Base-by-base conservation (phyloP, 2,329 filamentous ascomycete genomes). In the Teratosphaeria viscida region DNA sequence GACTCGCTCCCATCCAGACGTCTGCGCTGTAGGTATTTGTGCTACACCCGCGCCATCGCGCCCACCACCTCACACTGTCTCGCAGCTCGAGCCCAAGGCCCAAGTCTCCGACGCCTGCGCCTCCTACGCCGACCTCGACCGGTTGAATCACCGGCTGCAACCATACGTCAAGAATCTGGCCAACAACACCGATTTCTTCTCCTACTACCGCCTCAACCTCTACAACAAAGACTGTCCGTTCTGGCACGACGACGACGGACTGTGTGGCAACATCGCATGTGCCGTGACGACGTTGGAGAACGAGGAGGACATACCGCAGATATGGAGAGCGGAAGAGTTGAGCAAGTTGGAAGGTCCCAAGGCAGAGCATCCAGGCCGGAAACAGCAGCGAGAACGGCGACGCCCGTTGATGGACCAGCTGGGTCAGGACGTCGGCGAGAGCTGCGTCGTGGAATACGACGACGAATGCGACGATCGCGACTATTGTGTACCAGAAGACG, bases 221-320 rank as follows among this genome's bases (percentile, higher is more conserved):
- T 99, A 90, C 76, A 88, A 95, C 75, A 96, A 94, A 75, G 85
- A 84, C 76, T 99, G 94, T 71, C 94, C 94, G 0, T 99, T 97
- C 73, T 99, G 94, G 92, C 84, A 86, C 71, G 94, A 99, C 73
- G 87, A 91, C 62, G 88, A 88, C 74, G 90, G 90, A 73, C 89
- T 96, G 82, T 99, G 94, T 75, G 94, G 92, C 65, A 99, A 99
- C 76, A 91, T 95, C 67, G 94, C 92, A 23, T 99, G 94, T 73
- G 89, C 92, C 11, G 94, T 99, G 19, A 91, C 94, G 71, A 97
- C 92, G 0, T 81, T 97, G 62, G 92, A 97, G 58, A 92, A 95
- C 65, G 92, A 99, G 75, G 88, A 95, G 63, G 92, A 97, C 65
- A 91, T 99, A 58, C 94, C 94, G 8, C 79, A 83, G 65, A 87